These are phyloP conservation scores for Backusella mclennaniae DNA, from an alignment of 192 early-diverging fungal genomes.

Conservation along the genomic window DNA sequence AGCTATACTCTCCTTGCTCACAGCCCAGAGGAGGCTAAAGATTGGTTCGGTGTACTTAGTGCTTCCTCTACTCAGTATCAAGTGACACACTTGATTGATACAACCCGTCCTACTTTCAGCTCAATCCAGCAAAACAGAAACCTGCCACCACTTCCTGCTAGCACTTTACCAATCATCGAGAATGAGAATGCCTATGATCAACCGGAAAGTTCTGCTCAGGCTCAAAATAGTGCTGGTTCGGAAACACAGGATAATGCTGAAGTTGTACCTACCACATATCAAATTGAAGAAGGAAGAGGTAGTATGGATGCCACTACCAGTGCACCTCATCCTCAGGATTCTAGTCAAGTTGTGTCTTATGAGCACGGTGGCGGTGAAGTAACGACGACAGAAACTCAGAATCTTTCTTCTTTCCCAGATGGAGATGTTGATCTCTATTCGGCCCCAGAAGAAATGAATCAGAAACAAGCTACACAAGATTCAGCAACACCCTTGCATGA, in stretches of 20 bases:
- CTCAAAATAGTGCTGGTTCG: background rate
- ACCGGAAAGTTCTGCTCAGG: background rate
- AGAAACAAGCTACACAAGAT: background rate
- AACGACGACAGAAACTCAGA: background rate
- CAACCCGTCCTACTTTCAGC: constrained; percentile 41
- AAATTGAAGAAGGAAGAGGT: background rate
- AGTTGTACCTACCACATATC: background rate
- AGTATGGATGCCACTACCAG: background rate
- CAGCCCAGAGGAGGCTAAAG: background rate
- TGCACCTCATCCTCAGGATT: background rate
- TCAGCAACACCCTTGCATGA: background rate
- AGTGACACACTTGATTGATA: constrained; percentile 31
- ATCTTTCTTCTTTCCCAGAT: background rate
- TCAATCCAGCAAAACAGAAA: background rate
- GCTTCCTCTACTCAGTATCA: background rate
- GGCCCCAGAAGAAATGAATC: background rate
- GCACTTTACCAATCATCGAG: background rate
- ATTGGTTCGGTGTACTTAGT: background rate
- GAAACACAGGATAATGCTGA: background rate
- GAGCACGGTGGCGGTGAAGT: background rate
- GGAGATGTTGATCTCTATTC: background rate
- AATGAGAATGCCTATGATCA: background rate
- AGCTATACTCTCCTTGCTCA: background rate
- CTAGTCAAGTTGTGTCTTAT: background rate
- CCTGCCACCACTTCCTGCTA: constrained; percentile 5